These are phyloP conservation scores for Metroxylon sagu DNA, from an alignment of 176 grass and related monocot species.

Conservation along the genomic window DNA sequence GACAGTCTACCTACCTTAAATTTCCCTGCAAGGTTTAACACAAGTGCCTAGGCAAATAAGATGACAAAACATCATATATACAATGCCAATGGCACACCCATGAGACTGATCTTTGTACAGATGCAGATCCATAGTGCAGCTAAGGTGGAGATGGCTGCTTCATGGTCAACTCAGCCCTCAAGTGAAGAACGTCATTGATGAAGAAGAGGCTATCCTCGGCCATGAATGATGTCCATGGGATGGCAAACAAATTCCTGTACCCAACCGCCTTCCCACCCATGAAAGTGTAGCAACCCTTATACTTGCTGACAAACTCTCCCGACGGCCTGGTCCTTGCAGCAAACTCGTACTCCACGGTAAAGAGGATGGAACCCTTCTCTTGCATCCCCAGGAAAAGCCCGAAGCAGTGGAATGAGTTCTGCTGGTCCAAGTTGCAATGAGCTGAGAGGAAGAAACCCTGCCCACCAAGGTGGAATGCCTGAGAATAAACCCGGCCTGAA, in stretches of 20 bases:
- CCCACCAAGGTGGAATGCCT: slow-evolving; percentile 65
- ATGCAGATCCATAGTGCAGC: too few species aligned
- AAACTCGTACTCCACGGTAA: slow-evolving; percentile 68
- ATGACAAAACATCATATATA: too few species aligned
- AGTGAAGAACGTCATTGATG: slow-evolving; percentile 54
- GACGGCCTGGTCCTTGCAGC: slow-evolving; percentile 48
- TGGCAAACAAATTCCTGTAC: slow-evolving; percentile 61
- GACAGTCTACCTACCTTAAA: too few species aligned
- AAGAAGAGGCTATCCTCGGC: slow-evolving; percentile 69
- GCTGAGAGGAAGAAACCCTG: slow-evolving; percentile 69
- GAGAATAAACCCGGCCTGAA: slow-evolving; percentile 45
- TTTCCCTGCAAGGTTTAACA: too few species aligned
- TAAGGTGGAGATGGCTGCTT: slow-evolving; percentile 32
- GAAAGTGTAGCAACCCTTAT: slow-evolving; percentile 78
- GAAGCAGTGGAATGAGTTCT: slow-evolving; percentile 47
- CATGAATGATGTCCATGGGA: slow-evolving; percentile 66
- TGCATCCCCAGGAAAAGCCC: slow-evolving; percentile 90
- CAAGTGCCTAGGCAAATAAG: too few species aligned
- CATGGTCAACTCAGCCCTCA: slow-evolving; percentile 70
- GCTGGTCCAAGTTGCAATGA: slow-evolving; percentile 49
- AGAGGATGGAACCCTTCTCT: slow-evolving; percentile 80
- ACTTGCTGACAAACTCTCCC: slow-evolving; percentile 58
- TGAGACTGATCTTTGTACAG: too few species aligned
- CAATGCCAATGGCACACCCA: too few species aligned
- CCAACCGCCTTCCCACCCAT: slow-evolving; percentile 76